Base-by-base conservation (phyloP, 306 rosid genomes). In the Rosa chinensis region DNA sequence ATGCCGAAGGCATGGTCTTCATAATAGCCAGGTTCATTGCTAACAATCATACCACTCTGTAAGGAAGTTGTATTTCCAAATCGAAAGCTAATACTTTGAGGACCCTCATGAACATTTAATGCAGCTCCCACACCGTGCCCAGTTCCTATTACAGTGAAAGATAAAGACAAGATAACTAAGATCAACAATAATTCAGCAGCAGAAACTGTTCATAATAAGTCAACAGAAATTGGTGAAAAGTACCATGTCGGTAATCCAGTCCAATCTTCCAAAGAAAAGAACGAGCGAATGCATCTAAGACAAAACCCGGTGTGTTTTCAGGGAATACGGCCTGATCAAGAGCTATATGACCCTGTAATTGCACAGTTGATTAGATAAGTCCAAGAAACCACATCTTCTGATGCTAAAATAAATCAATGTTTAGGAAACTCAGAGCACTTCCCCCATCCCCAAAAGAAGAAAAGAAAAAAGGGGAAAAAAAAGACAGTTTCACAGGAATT, bases 121-220 rank as follows among this genome's bases (percentile, higher is more conserved):
- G 99, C 98, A 80, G 99, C 96, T 79, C 99, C 99, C 45, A 95
- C 99, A 62, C 99, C 98, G 66, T 93, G 98, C 79, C 97, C 99
- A 76, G 98, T 95, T 79, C 99, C 98, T 95, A 70, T 74, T 12
- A 72, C 48, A 72, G 1, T 55, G 40, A 77, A 70, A 61, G 64
- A 37, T 16, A 72, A 82, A 42, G 56, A 25, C 52, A 70, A 0
- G 52, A 62, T 5, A 17, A 52, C 8, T n/a, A 2, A 77, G 70
- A 39, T 68, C 11, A 67, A 73, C 61, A 70, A 16, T 21, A 37
- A 66, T 73, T 47, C 52, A 70, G 14, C 58, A 9, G 39, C 45
- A 1, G 25, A 20, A 50, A 67, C 47, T 10, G 32, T 45, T 77
- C 18, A 63, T 18, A 25, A 67, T 77, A 40, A 49, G 32, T 32